Conservation (phyloP, 1,284 basidiomycete species). For the Cerrena zonata region DNA sequence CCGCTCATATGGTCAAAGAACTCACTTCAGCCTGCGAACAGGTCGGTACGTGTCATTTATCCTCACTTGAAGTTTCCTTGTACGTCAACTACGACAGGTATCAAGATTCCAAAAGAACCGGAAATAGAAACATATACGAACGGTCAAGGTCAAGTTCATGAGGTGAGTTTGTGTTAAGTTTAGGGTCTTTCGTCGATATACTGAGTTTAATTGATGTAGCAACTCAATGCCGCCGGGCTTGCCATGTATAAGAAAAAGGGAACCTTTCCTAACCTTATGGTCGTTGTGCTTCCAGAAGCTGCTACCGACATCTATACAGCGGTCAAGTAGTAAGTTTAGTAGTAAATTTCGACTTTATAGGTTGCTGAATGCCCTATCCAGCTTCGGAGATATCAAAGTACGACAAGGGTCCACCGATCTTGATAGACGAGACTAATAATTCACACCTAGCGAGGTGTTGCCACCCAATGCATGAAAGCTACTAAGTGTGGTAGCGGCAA, state of each 20-base stretch:
- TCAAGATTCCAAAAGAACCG: too few relatives aligned
- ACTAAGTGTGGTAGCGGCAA: conserved; percentile 59
- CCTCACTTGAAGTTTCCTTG: too few relatives aligned
- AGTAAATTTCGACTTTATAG: not conserved
- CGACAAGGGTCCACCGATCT: conserved; percentile 14
- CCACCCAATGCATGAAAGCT: conserved; percentile 69
- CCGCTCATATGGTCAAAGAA: conserved; percentile 45
- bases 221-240: conserved; percentile 43
- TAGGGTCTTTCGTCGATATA: not conserved
- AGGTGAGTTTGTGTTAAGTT: conserved; percentile 28
- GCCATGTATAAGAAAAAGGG: conserved; percentile 36
- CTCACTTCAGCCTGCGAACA: conserved; percentile 42
- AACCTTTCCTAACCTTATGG: conserved; percentile 50
- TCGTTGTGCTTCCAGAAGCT: conserved; percentile 67
- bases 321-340: conserved; percentile 63
- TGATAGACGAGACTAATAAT: not conserved
- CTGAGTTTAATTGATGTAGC: conserved; percentile 29
- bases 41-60: conserved; percentile 44
- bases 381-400: conserved; percentile 67
- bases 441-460: conserved; percentile 50
- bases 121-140: conserved; percentile 50
- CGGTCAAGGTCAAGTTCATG: conserved; percentile 46
- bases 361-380: conserved; percentile 20
- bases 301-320: conserved; percentile 69
- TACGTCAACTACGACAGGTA: too few relatives aligned